Percentiles rank a stretch among this genome's conserved stretches.
These are phyloP conservation scores for Cyberlindnera samutprakarnensis DNA, from an alignment of 805 yeast genomes.

Conservation along the genomic window DNA sequence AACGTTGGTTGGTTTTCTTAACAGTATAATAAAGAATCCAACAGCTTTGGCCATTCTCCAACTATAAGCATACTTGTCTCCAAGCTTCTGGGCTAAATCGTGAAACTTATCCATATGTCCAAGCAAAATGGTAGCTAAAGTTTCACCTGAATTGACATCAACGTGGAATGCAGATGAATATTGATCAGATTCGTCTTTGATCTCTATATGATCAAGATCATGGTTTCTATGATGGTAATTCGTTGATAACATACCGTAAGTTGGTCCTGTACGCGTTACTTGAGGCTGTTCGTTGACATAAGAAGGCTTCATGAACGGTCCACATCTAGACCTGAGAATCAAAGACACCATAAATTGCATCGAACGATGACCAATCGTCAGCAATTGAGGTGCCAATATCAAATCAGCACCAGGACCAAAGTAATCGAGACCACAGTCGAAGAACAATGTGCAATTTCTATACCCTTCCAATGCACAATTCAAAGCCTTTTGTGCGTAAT, in stretches of 20 bases:
- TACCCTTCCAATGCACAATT: constrained; percentile 37
- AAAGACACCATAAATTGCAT: constrained; percentile 52
- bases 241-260: constrained; percentile 2
- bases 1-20: constrained; percentile 25
- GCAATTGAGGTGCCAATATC: constrained; percentile 39
- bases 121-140: constrained; percentile 29
- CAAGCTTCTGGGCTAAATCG: constrained; percentile 35
- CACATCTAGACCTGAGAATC: constrained; percentile 40
- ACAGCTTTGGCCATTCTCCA: constrained; percentile 60
- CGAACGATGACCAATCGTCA: constrained; percentile 48
- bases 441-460: constrained; percentile 33
- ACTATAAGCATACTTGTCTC: constrained; percentile 56
- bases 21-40: constrained; percentile 32
- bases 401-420: constrained; percentile 37
- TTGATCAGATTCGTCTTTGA: constrained; percentile 17
- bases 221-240: constrained; percentile 18
- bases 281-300: constrained; percentile 1
- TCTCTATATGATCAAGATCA: constrained; percentile 15
- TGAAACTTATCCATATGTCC: constrained; percentile 36
- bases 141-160: constrained; percentile 30
- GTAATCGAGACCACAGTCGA: constrained; percentile 27
- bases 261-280: background rate
- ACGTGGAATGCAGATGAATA: constrained; percentile 24
- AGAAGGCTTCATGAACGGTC: constrained; percentile 29
- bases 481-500: constrained; percentile 35